Evolutionary conservation across 2,329 filamentous ascomycete genomes (phyloP).

Genomic region (Penicillium sp.): DNA sequence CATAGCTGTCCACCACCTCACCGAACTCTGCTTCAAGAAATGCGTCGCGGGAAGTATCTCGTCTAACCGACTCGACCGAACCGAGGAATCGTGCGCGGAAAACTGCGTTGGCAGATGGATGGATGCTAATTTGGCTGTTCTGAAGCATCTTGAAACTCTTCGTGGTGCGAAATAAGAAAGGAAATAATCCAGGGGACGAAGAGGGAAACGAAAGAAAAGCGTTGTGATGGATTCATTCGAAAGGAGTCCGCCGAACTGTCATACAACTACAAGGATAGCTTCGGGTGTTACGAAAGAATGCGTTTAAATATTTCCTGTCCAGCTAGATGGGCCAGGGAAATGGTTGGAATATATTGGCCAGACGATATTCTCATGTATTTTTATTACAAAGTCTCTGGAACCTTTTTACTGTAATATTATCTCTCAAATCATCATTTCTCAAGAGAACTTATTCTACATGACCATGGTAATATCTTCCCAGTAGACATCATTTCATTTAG

Average conservation of each 20-base stretch:
- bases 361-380: neutral
- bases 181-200: neutral
- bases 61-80: constrained; percentile 66
- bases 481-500: neutral
- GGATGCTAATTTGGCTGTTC: constrained; percentile 79
- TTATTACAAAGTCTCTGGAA: neutral
- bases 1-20: constrained; percentile 61
- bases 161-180: constrained; percentile 30
- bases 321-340: neutral
- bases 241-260: neutral
- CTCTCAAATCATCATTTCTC: neutral
- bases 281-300: neutral
- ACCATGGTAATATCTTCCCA: neutral
- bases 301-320: neutral
- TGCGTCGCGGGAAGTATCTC: constrained; percentile 76
- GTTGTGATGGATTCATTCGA: neutral
- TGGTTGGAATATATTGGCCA: neutral
- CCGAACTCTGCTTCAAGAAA: constrained; percentile 89
- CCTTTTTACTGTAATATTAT: neutral
- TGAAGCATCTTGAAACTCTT: constrained; percentile 74
- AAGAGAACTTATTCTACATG: neutral
- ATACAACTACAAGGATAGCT: neutral
- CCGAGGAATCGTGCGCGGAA: constrained; percentile 76
- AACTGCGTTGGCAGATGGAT: constrained; percentile 95
- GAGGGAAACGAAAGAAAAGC: neutral